These are phyloP conservation scores for Nyctanthes arbortristis DNA, from an alignment of 257 asterid genomes.

Conservation along the genomic window DNA sequence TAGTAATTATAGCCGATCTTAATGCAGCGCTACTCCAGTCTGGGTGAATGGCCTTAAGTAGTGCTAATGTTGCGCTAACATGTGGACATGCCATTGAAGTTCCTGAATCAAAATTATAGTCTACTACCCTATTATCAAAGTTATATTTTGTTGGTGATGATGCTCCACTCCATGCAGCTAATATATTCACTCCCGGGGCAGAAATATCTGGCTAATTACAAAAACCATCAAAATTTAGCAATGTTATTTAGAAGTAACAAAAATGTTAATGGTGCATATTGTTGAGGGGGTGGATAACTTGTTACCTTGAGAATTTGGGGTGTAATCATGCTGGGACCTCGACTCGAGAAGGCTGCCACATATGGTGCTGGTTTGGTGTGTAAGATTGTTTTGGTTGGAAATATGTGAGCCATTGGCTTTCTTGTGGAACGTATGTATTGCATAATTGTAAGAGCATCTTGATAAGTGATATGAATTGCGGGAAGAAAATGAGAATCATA, in stretches of 20 bases:
- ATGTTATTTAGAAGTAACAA: no score
- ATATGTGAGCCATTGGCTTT: slow-evolving; percentile 32
- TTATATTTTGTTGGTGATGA: slow-evolving; percentile 70
- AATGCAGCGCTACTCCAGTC: slow-evolving; percentile 54
- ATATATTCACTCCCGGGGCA: slow-evolving; percentile 82
- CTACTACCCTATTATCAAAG: slow-evolving; percentile 54
- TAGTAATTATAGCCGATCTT: slow-evolving; percentile 49
- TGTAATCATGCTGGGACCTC: slow-evolving; percentile 41
- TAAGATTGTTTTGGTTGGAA: slow-evolving; percentile 30
- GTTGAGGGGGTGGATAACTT: background rate
- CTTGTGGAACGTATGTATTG: slow-evolving; percentile 33
- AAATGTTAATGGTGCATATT: no score
- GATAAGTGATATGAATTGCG: slow-evolving; percentile 38
- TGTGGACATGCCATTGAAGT: slow-evolving; percentile 61
- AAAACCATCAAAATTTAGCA: background rate
- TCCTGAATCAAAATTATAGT: slow-evolving; percentile 60
- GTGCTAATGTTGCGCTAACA: slow-evolving; percentile 41
- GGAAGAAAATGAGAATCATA: slow-evolving; percentile 52
- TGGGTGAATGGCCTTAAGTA: slow-evolving; percentile 48
- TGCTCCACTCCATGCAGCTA: slow-evolving; percentile 98
- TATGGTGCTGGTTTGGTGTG: slow-evolving; percentile 39
- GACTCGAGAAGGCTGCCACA: slow-evolving; percentile 47
- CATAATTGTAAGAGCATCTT: slow-evolving; percentile 26
- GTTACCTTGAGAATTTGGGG: slow-evolving; percentile 47
- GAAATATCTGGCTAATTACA: slow-evolving; percentile 84